A percentile compares a stretch with the other conserved stretches of the same genome.
Conservation (phyloP, 1,284 basidiomycete species). For the Phenoliferia sp. region DNA sequence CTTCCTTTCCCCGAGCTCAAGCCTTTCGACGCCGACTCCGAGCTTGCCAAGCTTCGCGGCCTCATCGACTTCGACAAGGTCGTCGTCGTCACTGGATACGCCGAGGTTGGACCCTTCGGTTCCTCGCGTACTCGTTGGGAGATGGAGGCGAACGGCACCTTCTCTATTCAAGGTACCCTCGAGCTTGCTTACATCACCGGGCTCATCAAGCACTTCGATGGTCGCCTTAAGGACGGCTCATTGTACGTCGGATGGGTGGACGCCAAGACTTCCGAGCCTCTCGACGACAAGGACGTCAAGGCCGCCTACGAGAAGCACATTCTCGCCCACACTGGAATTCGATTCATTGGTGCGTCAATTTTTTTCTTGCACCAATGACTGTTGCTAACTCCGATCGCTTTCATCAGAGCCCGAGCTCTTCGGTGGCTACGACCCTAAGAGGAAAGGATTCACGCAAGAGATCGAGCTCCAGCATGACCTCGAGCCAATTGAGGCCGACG, state of each 20-base stretch:
- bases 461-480: constrained; percentile 94
- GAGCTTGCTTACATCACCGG: constrained; percentile 99
- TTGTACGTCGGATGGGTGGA: constrained; percentile 98
- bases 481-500: constrained; percentile 88
- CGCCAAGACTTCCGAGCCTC: constrained; percentile 86
- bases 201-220: constrained; percentile 96
- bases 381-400: constrained; percentile 20
- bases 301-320: constrained; percentile 94
- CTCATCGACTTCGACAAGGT: constrained; percentile 93
- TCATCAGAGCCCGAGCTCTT: constrained; percentile 86
- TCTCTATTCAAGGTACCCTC: constrained; percentile 94
- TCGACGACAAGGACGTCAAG: constrained; percentile 96
- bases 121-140: constrained; percentile 98
- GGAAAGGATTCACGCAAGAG: constrained; percentile 95
- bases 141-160: constrained; percentile 90
- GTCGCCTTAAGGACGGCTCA: constrained; percentile 83
- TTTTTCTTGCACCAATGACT: constrained; percentile 1
- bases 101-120: constrained; percentile 98
- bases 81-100: constrained; percentile 91
- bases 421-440: constrained; percentile 94
- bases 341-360: constrained; percentile 69
- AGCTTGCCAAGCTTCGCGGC: constrained; percentile 72
- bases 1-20: constrained; percentile 80
- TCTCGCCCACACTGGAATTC: constrained; percentile 85
- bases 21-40: constrained; percentile 56